Evolutionary conservation across 257 asterid genomes (phyloP).

Genomic region (Solanum pinnatisectum): DNA sequence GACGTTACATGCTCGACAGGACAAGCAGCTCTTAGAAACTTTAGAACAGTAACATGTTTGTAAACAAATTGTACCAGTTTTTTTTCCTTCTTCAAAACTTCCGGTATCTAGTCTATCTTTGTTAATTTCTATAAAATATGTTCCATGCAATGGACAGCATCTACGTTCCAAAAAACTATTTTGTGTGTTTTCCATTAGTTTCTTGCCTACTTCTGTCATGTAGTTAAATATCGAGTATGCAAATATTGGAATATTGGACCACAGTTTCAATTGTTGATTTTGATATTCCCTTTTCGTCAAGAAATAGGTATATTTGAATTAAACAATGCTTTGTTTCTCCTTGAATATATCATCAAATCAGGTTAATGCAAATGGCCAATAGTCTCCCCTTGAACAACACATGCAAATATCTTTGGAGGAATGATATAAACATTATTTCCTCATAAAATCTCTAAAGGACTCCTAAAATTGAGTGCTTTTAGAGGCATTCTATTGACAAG

Average conservation of each 20-base stretch:
- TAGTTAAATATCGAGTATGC: conserved; percentile 32
- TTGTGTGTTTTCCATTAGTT: conserved; percentile 19
- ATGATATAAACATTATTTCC: no score
- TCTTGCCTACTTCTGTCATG: conserved; percentile 35
- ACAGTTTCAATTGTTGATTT: conserved; percentile 9
- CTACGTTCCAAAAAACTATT: conserved; percentile 41
- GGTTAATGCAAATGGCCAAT: no score
- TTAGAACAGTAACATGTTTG: conserved; percentile 9
- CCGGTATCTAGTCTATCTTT: conserved; percentile 2
- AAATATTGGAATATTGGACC: conserved; percentile 47
- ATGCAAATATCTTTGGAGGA: no score
- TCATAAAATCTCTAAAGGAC: no score
- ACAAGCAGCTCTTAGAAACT: conserved; percentile 13
- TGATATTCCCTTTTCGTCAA: no score
- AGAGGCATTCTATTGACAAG: no score
- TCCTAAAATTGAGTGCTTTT: no score
- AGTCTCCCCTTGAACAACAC: no score
- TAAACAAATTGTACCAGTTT: conserved; percentile 26
- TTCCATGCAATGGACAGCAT: no score
- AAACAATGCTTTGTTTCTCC: no score
- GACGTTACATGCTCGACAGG: conserved; percentile 7
- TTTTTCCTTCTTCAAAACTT: conserved; percentile 33
- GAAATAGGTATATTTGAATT: no score
- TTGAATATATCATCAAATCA: no score
- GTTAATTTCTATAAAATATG: conserved; percentile 10